A percentile compares a stretch with the other conserved stretches of the same genome.
These are phyloP conservation scores for Hemisphaericaspora xylanilytica DNA, from an alignment of 1,139 yeast species.

Conservation along the genomic window DNA sequence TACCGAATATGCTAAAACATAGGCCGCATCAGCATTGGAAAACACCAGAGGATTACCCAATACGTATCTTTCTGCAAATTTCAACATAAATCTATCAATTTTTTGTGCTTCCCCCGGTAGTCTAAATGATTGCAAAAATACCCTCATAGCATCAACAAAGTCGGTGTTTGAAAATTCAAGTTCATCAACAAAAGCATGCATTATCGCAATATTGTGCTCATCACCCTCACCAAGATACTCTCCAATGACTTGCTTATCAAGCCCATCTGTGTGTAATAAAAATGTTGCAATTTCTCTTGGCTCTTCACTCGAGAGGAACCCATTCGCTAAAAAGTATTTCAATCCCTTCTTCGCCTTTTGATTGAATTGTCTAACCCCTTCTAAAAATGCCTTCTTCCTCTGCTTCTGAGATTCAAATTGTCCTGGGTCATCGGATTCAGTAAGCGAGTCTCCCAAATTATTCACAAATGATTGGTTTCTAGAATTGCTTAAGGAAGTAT, in stretches of 20 bases:
- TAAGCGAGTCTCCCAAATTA: constrained; percentile 18
- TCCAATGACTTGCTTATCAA: constrained; percentile 84
- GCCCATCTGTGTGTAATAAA: constrained; percentile 70
- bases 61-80: constrained; percentile 90
- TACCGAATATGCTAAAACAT: constrained; percentile 87
- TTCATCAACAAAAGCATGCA: constrained; percentile 92
- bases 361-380: constrained; percentile 77
- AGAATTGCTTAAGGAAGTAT: constrained; percentile 27
- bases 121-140: constrained; percentile 81
- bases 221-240: constrained; percentile 92
- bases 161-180: constrained; percentile 70
- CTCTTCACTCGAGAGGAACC: constrained; percentile 58
- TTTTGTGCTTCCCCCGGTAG: constrained; percentile 98
- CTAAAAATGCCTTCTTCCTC: constrained; percentile 76
- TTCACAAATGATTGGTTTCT: constrained; percentile 35
- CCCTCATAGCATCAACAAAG: constrained; percentile 85
- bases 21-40: constrained; percentile 92
- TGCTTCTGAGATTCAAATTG: constrained; percentile 85
- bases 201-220: constrained; percentile 69
- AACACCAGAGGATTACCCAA: constrained; percentile 84
- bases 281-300: constrained; percentile 75
- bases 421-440: constrained; percentile 67
- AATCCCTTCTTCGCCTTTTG: constrained; percentile 84
- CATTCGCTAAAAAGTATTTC: constrained; percentile 54
- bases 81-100: constrained; percentile 93